These are phyloP conservation scores for Trypanosoma brucei DNA, from an alignment of 208 protist genomes.

Conservation along the genomic window DNA sequence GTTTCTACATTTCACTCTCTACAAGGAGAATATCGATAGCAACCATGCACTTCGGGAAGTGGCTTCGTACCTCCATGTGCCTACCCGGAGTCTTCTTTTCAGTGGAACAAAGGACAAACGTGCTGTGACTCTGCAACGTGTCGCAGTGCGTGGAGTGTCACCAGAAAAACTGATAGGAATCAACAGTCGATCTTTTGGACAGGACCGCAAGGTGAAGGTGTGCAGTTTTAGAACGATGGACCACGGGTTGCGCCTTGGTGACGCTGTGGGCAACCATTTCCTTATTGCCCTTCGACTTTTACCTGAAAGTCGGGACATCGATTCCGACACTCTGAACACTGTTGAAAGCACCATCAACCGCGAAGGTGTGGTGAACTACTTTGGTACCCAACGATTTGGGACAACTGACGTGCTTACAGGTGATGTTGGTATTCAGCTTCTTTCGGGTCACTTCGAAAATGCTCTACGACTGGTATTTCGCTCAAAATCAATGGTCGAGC, in stretches of 20 bases:
- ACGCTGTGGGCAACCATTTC: slow-evolving; percentile 91
- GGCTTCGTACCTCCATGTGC: slow-evolving; percentile 51
- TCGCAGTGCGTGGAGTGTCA: slow-evolving; percentile 67
- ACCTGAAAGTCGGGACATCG: slow-evolving; percentile 13
- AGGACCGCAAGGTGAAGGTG: slow-evolving; percentile 60
- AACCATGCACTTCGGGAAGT: slow-evolving; percentile 67
- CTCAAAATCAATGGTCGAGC: slow-evolving; percentile 53
- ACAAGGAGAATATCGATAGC: slow-evolving; percentile 94
- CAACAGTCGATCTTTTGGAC: slow-evolving; percentile 55
- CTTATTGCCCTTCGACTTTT: slow-evolving; percentile 81
- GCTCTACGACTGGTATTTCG: slow-evolving; percentile 70
- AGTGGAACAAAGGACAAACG: slow-evolving; percentile 96
- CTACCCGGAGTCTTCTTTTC: slow-evolving; percentile 72
- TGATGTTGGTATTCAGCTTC: slow-evolving; percentile 78
- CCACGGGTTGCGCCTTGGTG: slow-evolving; percentile 75
- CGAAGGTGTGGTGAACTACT: slow-evolving; percentile 94
- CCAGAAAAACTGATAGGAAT: slow-evolving; percentile 50
- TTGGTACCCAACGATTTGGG: slow-evolving; percentile 93
- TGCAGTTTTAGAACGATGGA: slow-evolving; percentile 65
- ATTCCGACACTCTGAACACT: slow-evolving; percentile 1
- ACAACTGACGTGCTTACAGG: slow-evolving; percentile 89
- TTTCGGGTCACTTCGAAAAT: slow-evolving; percentile 65
- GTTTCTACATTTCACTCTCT: slow-evolving; percentile 90
- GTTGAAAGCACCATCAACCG: slow-evolving; percentile 29
- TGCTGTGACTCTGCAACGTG: slow-evolving; percentile 90